Evolutionary conservation across 306 rosid genomes (phyloP), one percentile per base, ranked within the genome.

Genomic region (Vigna hirtella): DNA sequence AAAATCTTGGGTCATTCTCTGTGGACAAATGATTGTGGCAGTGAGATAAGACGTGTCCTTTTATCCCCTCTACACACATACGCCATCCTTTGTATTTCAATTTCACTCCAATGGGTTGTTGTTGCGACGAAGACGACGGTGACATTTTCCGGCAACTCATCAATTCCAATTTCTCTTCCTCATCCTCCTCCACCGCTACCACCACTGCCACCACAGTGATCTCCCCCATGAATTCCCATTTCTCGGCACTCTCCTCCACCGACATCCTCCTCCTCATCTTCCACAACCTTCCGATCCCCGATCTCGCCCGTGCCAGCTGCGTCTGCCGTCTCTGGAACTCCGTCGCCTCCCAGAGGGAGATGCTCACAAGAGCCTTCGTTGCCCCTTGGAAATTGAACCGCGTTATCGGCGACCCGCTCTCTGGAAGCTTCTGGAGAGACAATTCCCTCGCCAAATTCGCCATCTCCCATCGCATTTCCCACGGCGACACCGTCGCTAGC

Each of bases 391-490:
- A 87, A 64, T 42, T 95, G 76, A 88, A 83, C 51, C 77, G 76
- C 3, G 80, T 91, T 3, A 5, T 95, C 38, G 97, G 97, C 1
- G 77, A 87, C 51, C 98, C 99, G 0, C 61, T 83, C 47, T 93
- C 99, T 56, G 79, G 90, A 75, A 87, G 90, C 96, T 95, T 95
- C 91, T 95, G 99, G 99, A 85, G 96, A 82, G 96, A 93, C 72
- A 91, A 85, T 61, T 80, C 83, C 14, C 74, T 95, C 24, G 86
- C 87, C 4, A 95, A 91, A 80, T 95, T 95, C 83, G 96, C 98
- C 43, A 84, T 91, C 72, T 93, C 96, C 0, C 99, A 93, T 77
- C 90, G 85, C 42, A 82, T 95, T 24, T 68, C 85, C 42, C 91
- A 84, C 22, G 94, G 93, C 7, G 98, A 95, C 71, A 91, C 83